phyloP scores from a whole-genome alignment of 164 flowering plant species.

The Magnolia changhungtana region DNA sequence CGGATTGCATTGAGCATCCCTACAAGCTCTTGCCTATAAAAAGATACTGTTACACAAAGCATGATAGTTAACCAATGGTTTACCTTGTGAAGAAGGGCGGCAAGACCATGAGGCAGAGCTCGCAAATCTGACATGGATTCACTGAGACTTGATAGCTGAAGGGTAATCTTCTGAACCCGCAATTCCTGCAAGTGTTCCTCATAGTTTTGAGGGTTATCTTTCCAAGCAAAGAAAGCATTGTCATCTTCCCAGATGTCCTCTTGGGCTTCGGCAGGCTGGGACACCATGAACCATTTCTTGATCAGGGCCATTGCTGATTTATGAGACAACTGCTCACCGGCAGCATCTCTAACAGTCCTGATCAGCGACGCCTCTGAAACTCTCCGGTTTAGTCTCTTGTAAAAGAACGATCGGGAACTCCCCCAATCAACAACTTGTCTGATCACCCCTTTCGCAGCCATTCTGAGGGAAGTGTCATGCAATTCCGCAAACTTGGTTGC shows the following conservation, averaged over 20 bases:
- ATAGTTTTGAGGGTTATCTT: slow-evolving; percentile 58
- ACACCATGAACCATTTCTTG: slow-evolving; percentile 66
- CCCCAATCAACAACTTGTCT: slow-evolving; percentile 78
- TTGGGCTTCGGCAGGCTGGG: slow-evolving; percentile 32
- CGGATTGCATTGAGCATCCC: neutral
- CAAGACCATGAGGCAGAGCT: slow-evolving; percentile 83
- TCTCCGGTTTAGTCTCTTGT: slow-evolving; percentile 70
- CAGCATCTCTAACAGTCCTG: slow-evolving; percentile 62
- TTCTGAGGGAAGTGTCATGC: slow-evolving; percentile 92
- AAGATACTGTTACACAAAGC: neutral
- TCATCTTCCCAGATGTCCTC: slow-evolving; percentile 73
- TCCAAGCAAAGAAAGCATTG: slow-evolving; percentile 78
- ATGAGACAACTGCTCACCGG: slow-evolving; percentile 66
- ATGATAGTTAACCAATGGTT: slow-evolving; percentile 1
- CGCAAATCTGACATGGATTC: slow-evolving; percentile 63
- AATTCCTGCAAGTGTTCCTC: slow-evolving; percentile 63
- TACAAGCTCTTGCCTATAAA: neutral
- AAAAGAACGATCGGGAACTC: slow-evolving; percentile 72
- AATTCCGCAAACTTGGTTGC: slow-evolving; percentile 95
- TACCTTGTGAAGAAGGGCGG: slow-evolving; percentile 85
- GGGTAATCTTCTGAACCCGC: slow-evolving; percentile 66
- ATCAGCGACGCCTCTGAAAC: slow-evolving; percentile 63
- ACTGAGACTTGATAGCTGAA: slow-evolving; percentile 63
- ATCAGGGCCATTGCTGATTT: slow-evolving; percentile 61
- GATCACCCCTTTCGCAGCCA: slow-evolving; percentile 95